These are phyloP conservation scores for Medicago arabica DNA, from an alignment of 306 rosid genomes.

Conservation along the genomic window DNA sequence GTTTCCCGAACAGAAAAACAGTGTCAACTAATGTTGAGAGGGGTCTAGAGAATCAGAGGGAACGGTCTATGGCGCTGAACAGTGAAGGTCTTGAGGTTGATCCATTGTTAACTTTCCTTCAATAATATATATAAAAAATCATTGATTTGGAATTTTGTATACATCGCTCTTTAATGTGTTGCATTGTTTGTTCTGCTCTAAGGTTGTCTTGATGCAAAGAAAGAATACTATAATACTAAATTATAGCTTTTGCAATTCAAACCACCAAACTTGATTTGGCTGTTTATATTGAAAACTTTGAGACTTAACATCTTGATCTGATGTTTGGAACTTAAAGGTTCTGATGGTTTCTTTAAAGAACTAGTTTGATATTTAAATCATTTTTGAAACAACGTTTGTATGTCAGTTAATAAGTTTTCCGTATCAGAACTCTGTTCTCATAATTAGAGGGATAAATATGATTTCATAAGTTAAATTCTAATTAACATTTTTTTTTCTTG, in stretches of 20 bases:
- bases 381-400: slow-evolving; percentile 14
- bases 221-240: background rate
- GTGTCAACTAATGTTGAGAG: slow-evolving; percentile 80
- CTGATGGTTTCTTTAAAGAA: slow-evolving; percentile 19
- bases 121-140: slow-evolving; percentile 23
- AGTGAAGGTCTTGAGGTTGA: slow-evolving; percentile 99
- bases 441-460: slow-evolving; percentile 8
- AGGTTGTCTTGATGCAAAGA: background rate
- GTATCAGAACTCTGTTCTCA: background rate
- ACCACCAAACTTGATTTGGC: background rate
- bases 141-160: slow-evolving; percentile 16
- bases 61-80: slow-evolving; percentile 88
- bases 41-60: slow-evolving; percentile 83
- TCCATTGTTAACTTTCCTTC: slow-evolving; percentile 30
- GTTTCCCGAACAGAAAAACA: slow-evolving; percentile 60
- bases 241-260: background rate
- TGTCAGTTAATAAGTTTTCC: slow-evolving; percentile 3
- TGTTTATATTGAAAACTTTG: slow-evolving; percentile 4
- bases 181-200: slow-evolving; percentile 16
- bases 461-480: background rate
- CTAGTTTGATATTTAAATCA: slow-evolving; percentile 10
- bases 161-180: slow-evolving; percentile 8
- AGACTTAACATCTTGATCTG: background rate
- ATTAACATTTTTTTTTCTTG: background rate
- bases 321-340: slow-evolving; percentile 7